Conservation (phyloP, 2,329 filamentous ascomycete genomes). For the Stachybotrys echinatus region DNA sequence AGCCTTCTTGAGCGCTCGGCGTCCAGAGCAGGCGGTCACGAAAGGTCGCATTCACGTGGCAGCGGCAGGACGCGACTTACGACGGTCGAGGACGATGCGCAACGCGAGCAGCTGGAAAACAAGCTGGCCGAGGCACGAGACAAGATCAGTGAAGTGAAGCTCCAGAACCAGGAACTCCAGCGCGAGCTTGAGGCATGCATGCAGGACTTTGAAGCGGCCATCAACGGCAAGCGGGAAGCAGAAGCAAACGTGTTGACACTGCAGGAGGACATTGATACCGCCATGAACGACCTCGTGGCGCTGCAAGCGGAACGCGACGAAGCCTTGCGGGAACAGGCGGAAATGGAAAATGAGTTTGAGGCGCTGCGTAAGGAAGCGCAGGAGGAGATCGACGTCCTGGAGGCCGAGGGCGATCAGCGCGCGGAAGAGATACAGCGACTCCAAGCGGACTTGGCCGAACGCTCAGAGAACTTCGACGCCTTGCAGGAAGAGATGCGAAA, state of each 20-base stretch:
- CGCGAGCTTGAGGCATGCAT: conserved; percentile 75
- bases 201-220: conserved; percentile 71
- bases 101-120: conserved; percentile 81
- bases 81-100: conserved; percentile 59
- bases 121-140: conserved; percentile 81
- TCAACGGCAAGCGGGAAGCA: conserved; percentile 56
- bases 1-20: conserved; percentile 93
- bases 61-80: conserved; percentile 66
- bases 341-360: conserved; percentile 57
- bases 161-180: conserved; percentile 86
- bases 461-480: conserved; percentile 83
- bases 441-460: conserved; percentile 66
- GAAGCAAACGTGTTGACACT: conserved; percentile 56
- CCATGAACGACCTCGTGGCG: conserved; percentile 72
- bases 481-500: conserved; percentile 90
- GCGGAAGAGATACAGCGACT: conserved; percentile 65
- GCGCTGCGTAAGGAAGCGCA: conserved; percentile 58
- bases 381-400: conserved; percentile 60
- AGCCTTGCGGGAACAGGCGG: conserved; percentile 60
- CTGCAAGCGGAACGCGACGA: conserved; percentile 84
- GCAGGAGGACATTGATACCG: conserved; percentile 75
- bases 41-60: conserved; percentile 67
- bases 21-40: conserved; percentile 67
- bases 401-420: conserved; percentile 68
- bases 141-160: conserved; percentile 76